A percentile compares a stretch with the other conserved stretches of the same genome.
Evolutionary conservation across 352 stramenopile genomes (phyloP).

Genomic region (Pythium brassicae): DNA sequence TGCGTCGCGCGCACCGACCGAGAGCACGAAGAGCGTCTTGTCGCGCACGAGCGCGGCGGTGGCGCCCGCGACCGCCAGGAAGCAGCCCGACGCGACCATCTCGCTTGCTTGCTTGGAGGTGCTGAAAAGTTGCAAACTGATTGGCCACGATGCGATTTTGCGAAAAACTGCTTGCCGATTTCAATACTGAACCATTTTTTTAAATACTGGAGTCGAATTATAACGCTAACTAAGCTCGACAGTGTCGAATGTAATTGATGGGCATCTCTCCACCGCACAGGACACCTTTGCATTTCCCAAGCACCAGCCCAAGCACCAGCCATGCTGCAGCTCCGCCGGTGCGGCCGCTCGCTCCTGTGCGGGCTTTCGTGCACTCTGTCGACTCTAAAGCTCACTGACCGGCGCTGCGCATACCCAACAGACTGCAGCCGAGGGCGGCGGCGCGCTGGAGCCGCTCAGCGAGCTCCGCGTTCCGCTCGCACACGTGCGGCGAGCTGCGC

Average conservation of each 20-base stretch:
- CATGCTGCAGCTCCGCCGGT: constrained; percentile 17
- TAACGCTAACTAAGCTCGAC: too few species aligned
- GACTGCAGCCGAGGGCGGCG: constrained; percentile 3
- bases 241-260: background rate
- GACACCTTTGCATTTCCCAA: background rate
- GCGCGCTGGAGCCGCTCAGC: constrained; percentile 16
- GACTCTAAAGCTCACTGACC: background rate
- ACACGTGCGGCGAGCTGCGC: constrained; percentile 74
- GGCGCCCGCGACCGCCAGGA: constrained; percentile 31
- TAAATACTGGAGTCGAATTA: background rate
- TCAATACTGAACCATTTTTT: background rate
- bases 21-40: constrained; percentile 54
- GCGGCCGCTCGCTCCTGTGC: background rate
- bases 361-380: too few species aligned
- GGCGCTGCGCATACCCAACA: background rate
- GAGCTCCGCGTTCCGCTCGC: constrained; percentile 44
- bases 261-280: background rate
- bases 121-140: background rate
- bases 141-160: background rate
- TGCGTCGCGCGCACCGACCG: constrained; percentile 11
- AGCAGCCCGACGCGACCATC: constrained; percentile 50
- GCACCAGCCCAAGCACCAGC: background rate
- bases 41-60: constrained; percentile 49
- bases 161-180: background rate
- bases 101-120: background rate